Evolutionary conservation across 2,329 filamentous ascomycete genomes (phyloP).

Genomic region (Elsinoe arachidis): DNA sequence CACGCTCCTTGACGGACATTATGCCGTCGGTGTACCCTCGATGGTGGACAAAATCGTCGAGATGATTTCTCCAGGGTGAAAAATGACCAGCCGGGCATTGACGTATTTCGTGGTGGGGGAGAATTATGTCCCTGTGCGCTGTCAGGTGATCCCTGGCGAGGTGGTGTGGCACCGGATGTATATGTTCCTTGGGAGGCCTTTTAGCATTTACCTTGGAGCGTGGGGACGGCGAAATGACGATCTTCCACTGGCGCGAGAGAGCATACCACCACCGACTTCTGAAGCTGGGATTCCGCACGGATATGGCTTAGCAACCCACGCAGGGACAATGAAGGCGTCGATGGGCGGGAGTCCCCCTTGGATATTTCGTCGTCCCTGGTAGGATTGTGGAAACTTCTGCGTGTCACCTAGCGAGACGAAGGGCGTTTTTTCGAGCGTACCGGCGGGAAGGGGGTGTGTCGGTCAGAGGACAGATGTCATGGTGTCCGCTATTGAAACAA

Average conservation of each 20-base stretch:
- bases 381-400: background rate
- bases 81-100: background rate
- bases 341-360: background rate
- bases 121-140: background rate
- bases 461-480: slow-evolving; percentile 4
- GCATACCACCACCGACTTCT: background rate
- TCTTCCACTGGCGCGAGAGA: background rate
- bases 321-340: slow-evolving; percentile 6
- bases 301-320: background rate
- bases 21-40: background rate
- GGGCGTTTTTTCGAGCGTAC: background rate
- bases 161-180: background rate
- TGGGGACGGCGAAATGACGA: background rate
- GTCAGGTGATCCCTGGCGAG: background rate
- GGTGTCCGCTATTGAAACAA: slow-evolving; percentile 5
- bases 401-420: slow-evolving; percentile 2
- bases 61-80: background rate
- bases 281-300: background rate
- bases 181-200: background rate
- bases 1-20: slow-evolving; percentile 23
- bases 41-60: background rate
- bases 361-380: background rate
- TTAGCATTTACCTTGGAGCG: background rate
- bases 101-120: background rate
- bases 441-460: background rate